Evolutionary conservation across 2,329 filamentous ascomycete genomes (phyloP), one percentile per base, ranked within the genome.

Genomic region (Penicillium italicum): DNA sequence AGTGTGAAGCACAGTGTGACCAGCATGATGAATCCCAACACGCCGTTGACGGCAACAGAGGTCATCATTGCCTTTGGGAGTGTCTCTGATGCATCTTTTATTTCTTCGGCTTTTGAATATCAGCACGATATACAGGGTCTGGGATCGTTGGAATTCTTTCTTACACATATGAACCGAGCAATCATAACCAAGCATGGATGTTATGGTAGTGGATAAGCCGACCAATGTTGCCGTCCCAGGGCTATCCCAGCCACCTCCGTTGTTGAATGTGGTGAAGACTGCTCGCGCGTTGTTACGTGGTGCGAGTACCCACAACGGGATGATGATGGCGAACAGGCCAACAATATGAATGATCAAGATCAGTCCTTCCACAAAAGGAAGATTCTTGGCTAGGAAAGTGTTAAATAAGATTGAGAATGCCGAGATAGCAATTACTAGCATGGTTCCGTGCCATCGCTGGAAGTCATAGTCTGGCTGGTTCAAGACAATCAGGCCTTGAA

Each of bases 21-120:
- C n/a, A 84, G 63, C 74, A 85, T 82, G n/a, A 78, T 73, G 42
- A 84, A 80, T 0, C 82, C 83, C 0, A 82, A 69, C 0, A 75
- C 62, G 4, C 79, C 81, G 53, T 84, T 84, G 46, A 84, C 70
- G 0, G 75, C 56, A 0, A 83, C 72, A 3, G 76, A 76, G 2
- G 73, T 69, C 38, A 84, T 75, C 56, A 85, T 78, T 0, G 80
- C 77, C 6, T 74, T 73, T 0, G 82, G 82, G 0, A 85, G 74
- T 0, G 77, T 77, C 1, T 74, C 67, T 1, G 79, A 76, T 0
- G 82, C 78, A 50, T 83, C 71, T 48, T 72, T 71, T 42, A 76
- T 72, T 53, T 76, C 74, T 55, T 76, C 74, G 4, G 71, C 74
- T 74, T 56, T 20, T 37, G 16, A 3, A 49, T 5, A 28, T 65